Base-by-base conservation (phyloP, 805 yeast genomes). In the Yarrowia sp. region DNA sequence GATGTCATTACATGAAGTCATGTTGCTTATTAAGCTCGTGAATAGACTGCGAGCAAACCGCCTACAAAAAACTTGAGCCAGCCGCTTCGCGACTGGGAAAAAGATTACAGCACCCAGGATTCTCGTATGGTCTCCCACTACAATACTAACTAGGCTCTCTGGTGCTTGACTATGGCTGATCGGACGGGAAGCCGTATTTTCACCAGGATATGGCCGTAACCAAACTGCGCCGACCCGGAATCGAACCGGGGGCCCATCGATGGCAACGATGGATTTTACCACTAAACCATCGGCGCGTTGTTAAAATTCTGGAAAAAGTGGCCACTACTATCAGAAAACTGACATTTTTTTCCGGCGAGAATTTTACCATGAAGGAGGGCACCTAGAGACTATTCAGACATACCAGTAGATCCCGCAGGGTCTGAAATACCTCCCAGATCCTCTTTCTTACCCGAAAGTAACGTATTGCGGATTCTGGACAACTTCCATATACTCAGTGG, bases 181-280 rank as follows among this genome's bases (percentile, higher is more conserved):
- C 65, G 65, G 65, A 59, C 65, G 65, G 65, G 65, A 59, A 59
- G 65, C 65, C 65, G 65, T 59, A 59, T 59, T 59, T 59, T 59
- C 65, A 59, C 65, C 65, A 43, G 65, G 65, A 59, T 59, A 59
- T 59, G 65, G 65, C 65, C 65, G 65, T 45, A 59, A 59, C 65
- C 65, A 32, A 43, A 58, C 8, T 58, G 65, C 65, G 65, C 65
- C 65, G 65, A 58, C 65, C 65, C 65, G 65, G 65, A 58, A 58
- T 58, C 50, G 65, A 58, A 58, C 65, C 65, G 65, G 65, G 65
- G 65, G 65, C 65, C 65, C 65, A 58, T 58, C 65, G 65, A 58
- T 58, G 65, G 65, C 65, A 58, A 58, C 65, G 65, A 58, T 58
- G 65, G 65, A 58, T 58, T 58, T 58, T 58, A 58, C 65, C 65